These are phyloP conservation scores for Coccomyxa subellipsoidea DNA, from an alignment of 163 green algal genomes.

Conservation along the genomic window DNA sequence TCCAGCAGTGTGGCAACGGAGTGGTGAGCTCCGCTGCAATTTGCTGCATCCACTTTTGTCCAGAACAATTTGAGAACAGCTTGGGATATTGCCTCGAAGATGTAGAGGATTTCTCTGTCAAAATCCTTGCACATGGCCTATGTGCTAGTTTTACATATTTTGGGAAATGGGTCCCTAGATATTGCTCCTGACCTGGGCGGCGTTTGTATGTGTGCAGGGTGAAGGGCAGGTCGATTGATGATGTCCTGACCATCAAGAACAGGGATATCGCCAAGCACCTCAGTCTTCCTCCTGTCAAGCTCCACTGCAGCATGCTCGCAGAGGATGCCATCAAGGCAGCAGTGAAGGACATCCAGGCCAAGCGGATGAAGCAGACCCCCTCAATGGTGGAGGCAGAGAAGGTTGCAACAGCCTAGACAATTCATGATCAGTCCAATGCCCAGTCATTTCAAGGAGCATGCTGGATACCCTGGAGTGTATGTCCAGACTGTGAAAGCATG, in stretches of 20 bases:
- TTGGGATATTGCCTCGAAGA: too few species aligned
- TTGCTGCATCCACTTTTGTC: not conserved
- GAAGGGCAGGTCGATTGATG: slow-evolving; percentile 7
- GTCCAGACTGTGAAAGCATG: too few species aligned
- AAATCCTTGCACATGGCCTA: not conserved
- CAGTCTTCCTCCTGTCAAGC: slow-evolving; percentile 96
- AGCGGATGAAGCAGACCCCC: slow-evolving; percentile 1
- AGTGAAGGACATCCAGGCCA: slow-evolving; percentile 73
- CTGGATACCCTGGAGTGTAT: too few species aligned
- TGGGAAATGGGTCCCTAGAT: not conserved
- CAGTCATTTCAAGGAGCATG: too few species aligned
- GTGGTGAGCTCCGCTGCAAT: slow-evolving; percentile 54
- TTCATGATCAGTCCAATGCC: too few species aligned
- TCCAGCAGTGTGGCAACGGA: slow-evolving; percentile 93
- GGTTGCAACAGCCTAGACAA: not conserved
- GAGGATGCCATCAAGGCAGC: slow-evolving; percentile 92
- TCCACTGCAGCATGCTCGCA: slow-evolving; percentile 95
- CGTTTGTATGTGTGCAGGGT: not conserved
- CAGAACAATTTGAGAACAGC: too few species aligned
- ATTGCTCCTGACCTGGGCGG: not conserved
- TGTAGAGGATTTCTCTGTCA: too few species aligned
- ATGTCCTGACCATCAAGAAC: slow-evolving; percentile 94
- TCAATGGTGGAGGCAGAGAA: not conserved
- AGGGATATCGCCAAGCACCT: slow-evolving; percentile 99
- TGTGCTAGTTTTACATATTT: not conserved